Evolutionary conservation across 192 early-diverging fungal genomes (phyloP), one percentile per base, ranked within the genome.

Genomic region (Glomus cerebriforme): DNA sequence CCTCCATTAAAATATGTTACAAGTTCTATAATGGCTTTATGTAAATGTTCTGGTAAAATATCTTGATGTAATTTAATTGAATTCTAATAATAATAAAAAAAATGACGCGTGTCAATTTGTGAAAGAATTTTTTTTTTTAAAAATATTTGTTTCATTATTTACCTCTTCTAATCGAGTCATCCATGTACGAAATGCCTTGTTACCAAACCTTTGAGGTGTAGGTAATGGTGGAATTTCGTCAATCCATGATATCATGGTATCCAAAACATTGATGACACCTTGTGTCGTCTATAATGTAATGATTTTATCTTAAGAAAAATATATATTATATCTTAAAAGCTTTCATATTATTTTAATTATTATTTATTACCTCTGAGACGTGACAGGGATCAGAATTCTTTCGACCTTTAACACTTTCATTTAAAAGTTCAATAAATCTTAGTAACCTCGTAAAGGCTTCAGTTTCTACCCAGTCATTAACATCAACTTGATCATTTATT

Each of bases 141-240:
- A 17, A 9, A 13, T 24, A 24, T 59, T 9, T 59, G 32, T 22
- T 10, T 19, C n/a, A 3, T 29, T 24, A 26, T 10, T 43, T 80
- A 89, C 90, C 58, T 86, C 26, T 69, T 87, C 82, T 26, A 95
- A 73, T 54, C 88, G 81, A 5, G 84, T 82, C n/a, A 89, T 73
- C 91, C 95, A 99, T 1, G 75, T 81, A n/a, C 93, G 89, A 84
- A 98, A 99, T 0, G 96, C 92, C 69, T 87, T 92, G 87, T 98
- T 98, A 0, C 98, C 98, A 80, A 98, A 99, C 31, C 98, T 88
- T 82, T 93, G 91, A 7, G 90, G 86, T 32, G 90, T 83, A 32
- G 86, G 49, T 43, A 91, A 86, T 39, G 95, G 95, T 31, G 97
- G 97, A 22, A 93, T 90, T n/a, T 90, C 85, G 32, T 86, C 89